Evolutionary conservation across 1,284 basidiomycete species (phyloP), one percentile per base, ranked within the genome.

Genomic region (Moesziomyces sp.): DNA sequence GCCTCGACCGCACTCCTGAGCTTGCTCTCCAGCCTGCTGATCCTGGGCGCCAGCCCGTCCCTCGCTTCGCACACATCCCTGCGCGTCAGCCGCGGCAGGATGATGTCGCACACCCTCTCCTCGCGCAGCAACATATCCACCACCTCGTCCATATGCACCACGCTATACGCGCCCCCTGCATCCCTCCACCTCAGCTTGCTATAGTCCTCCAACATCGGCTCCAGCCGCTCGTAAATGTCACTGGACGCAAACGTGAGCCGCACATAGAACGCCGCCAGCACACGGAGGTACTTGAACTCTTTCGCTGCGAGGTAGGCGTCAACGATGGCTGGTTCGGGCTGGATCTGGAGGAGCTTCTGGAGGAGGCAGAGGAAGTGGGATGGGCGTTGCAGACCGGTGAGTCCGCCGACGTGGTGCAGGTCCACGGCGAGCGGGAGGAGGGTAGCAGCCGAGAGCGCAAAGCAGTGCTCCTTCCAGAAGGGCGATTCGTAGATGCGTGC

Each of bases 211-310:
- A 99, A 88, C 24, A 99, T 85, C 9, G 96, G 96, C 84, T 99
- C 97, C 13, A 99, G 88, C 18, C 93, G 87, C 81, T 94, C 93
- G 81, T 94, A 98, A 5, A 97, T 91, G 61, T 99, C 94, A 43
- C 90, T 89, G 1, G 93, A 88, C 45, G 89, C 88, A 85, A 97
- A 99, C 1, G 94, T 97, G 87, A 99, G 90, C 38, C 97, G 91
- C 64, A 99, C 89, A 83, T 99, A 99, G 85, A 99, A 90, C 3
- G 91, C 94, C 0, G 96, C 93, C 10, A 99, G 86, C 0, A 96
- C 96, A 70, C 95, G 88, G 58, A 99, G 87, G 85, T 79, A 96
- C 94, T 99, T 99, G 89, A 98, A 98, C 83, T 99, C 96, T 66
- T 96, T 93, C 3, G 93, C 89, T 0, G 58, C 59, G 21, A 99